Evolutionary conservation across 2,329 filamentous ascomycete genomes (phyloP), one percentile per base, ranked within the genome.

Genomic region (Chrysosporium keratinophilum): DNA sequence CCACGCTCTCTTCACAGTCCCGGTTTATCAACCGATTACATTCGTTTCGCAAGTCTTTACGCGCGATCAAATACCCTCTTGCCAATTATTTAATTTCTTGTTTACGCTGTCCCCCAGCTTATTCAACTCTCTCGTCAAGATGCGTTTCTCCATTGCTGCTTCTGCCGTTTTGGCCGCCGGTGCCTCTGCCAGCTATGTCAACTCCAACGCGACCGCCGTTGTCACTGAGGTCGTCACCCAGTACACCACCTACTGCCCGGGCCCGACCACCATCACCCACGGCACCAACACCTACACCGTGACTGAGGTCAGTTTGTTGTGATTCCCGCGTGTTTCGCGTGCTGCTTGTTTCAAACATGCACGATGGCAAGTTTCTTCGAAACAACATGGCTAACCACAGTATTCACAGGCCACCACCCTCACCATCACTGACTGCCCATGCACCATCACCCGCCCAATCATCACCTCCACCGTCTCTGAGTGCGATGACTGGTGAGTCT

Each of bases 171-270:
- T 71, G 56, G 71, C 67, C 59, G 66, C 67, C 59, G 67, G 65
- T 62, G 71, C 65, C 58, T 60, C 65, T 50, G 71, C 70, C 54
- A 40, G 49, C 42, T 39, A 42, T 33, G 54, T 66, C 54, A 63
- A 65, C 55, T 59, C 65, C 52, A 54, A 61, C 43, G 58, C 63
- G 35, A 61, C 58, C 43, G 61, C 57, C 41, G 20, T 57, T 43
- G 20, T 39, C 50, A 56, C 60, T 14, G 54, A 60, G 46, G 55
- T 56, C 60, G 78, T 87, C 60, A 82, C 80, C 55, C 71, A 74
- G 55, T 80, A 80, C 75, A 82, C 78, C 72, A 88, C 84, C 67
- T 87, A 77, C 80, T 88, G 85, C 81, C 83, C 85, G 19, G 75
- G 66, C 61, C 69, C 84, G 60, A 87, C 84, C 63, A 70, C 74